phyloP scores from a whole-genome alignment of 106 monocot genomes.

The Cymbidium sinense region DNA sequence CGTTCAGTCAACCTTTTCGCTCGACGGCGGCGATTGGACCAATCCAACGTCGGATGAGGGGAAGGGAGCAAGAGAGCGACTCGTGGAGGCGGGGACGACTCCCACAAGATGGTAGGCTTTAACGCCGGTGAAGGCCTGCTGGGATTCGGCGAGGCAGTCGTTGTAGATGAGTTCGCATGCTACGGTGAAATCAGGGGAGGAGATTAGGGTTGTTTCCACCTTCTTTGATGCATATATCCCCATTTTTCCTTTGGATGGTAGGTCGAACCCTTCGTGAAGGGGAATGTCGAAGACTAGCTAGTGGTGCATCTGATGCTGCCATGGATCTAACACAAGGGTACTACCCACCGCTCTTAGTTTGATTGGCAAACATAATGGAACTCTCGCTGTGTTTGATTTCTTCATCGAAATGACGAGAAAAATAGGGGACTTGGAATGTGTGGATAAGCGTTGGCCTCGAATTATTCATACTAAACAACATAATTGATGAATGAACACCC shows the following conservation, averaged over 20 bases:
- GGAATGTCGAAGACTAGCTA: too few relatives aligned
- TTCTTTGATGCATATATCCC: not conserved
- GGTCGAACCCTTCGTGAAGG: too few relatives aligned
- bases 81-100: not conserved
- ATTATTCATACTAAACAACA: too few relatives aligned
- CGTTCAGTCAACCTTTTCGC: not conserved
- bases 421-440: too few relatives aligned
- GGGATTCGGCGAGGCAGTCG: not conserved
- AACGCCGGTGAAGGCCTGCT: not conserved
- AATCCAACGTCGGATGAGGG: not conserved
- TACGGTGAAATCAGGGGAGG: not conserved
- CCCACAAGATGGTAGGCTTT: not conserved
- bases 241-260: not conserved
- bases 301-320: too few relatives aligned
- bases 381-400: too few relatives aligned
- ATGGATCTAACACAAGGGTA: too few relatives aligned
- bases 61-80: not conserved
- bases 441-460: too few relatives aligned
- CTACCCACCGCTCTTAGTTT: too few relatives aligned
- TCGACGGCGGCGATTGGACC: not conserved
- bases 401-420: too few relatives aligned
- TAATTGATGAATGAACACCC: too few relatives aligned
- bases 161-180: not conserved
- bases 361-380: too few relatives aligned
- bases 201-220: not conserved